These are phyloP conservation scores for Metschnikowia vanudenii DNA, from an alignment of 805 yeast species.

Conservation along the genomic window DNA sequence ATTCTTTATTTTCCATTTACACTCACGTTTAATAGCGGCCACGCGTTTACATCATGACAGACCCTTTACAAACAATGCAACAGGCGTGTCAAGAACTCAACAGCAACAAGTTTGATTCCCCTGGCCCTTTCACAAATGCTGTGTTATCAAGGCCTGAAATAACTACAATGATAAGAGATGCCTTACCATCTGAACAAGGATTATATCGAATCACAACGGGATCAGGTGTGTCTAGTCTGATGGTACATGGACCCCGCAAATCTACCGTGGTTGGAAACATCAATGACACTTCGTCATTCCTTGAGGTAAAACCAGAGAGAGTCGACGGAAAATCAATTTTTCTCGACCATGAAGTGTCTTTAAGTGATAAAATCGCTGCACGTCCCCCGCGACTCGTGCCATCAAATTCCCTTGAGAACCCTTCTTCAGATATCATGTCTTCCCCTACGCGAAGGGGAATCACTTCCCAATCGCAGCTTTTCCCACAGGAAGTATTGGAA, in stretches of 20 bases:
- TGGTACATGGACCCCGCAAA: neutral
- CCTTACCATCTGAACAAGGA: slow-evolving; percentile 50
- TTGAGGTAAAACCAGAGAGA: slow-evolving; percentile 30
- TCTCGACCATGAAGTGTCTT: slow-evolving; percentile 34
- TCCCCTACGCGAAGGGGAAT: slow-evolving; percentile 18
- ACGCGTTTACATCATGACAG: slow-evolving; percentile 13
- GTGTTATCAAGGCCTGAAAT: slow-evolving; percentile 51
- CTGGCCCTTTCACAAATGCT: slow-evolving; percentile 69
- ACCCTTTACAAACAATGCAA: slow-evolving; percentile 13
- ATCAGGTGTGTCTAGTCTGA: slow-evolving; percentile 26
- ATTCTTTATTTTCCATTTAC: no score
- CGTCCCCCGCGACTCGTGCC: slow-evolving; percentile 24
- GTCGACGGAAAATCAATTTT: slow-evolving; percentile 47
- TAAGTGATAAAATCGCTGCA: slow-evolving; percentile 28
- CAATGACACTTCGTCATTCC: slow-evolving; percentile 2
- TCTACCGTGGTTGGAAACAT: neutral
- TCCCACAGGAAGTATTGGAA: slow-evolving; percentile 16
- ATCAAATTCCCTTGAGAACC: neutral
- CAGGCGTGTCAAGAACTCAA: slow-evolving; percentile 36
- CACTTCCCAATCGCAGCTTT: slow-evolving; percentile 6
- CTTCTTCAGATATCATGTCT: slow-evolving; percentile 7
- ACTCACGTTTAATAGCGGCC: no score
- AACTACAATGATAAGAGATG: slow-evolving; percentile 58
- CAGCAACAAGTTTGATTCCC: slow-evolving; percentile 47
- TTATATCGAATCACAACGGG: slow-evolving; percentile 44